A percentile compares a stretch with the other conserved stretches of the same genome.
Conservation (phyloP, 1,284 basidiomycete genomes). For the Cryptococcus maquisensis region DNA sequence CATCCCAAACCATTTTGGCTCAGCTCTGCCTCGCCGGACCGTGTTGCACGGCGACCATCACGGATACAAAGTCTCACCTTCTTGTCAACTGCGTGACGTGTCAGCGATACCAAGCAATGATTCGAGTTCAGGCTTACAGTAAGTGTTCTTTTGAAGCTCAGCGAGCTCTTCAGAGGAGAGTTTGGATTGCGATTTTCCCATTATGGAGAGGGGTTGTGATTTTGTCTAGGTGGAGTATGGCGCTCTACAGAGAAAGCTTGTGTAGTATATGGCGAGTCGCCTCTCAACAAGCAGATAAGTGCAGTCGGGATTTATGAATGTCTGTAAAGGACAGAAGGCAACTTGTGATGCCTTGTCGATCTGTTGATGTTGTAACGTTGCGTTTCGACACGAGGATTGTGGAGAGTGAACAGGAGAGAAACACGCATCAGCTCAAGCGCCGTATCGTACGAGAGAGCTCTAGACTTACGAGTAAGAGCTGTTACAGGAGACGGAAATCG, state of each 20-base stretch:
- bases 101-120: not conserved
- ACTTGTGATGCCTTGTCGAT: not conserved
- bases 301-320: too few relatives aligned
- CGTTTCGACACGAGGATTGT: not conserved
- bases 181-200: constrained; percentile 97
- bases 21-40: too few relatives aligned
- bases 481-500: too few relatives aligned
- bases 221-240: not conserved
- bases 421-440: not conserved
- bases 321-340: too few relatives aligned
- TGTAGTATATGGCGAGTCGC: not conserved
- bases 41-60: not conserved
- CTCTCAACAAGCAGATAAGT: not conserved
- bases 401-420: not conserved
- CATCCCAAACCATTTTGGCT: not conserved
- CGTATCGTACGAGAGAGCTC: too few relatives aligned
- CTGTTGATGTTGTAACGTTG: not conserved
- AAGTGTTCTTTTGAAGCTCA: constrained; percentile 96
- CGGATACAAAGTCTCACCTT: constrained; percentile 50
- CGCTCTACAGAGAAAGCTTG: not conserved
- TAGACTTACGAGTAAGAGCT: too few relatives aligned
- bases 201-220: constrained; percentile 18
- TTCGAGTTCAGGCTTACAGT: constrained; percentile 63
- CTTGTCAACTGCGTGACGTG: constrained; percentile 76
- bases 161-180: constrained; percentile 90